Conservation (phyloP, 441 rosid genomes). For the Erodium chrysanthum region DNA sequence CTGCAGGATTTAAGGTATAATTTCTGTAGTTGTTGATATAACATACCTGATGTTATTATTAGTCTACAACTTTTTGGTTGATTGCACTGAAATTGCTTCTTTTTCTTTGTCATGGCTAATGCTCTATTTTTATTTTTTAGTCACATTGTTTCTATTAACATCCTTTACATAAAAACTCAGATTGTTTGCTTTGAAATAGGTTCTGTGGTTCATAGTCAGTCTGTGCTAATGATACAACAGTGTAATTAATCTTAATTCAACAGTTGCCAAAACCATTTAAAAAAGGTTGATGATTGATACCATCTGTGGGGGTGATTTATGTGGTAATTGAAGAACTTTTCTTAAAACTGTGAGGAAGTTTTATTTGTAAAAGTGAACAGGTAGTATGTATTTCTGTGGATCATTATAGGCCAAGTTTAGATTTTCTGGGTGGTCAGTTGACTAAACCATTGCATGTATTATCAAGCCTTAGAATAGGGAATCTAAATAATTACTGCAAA, state of each 20-base stretch:
- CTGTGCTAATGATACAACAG: background rate
- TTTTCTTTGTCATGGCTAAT: slow-evolving; percentile 1
- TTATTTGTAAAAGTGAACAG: background rate
- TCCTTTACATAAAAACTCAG: background rate
- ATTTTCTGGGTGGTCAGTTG: slow-evolving; percentile 5
- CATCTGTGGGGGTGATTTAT: background rate
- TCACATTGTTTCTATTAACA: background rate
- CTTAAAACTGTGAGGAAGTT: background rate
- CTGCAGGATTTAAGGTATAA: slow-evolving; percentile 89
- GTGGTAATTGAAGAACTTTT: background rate
- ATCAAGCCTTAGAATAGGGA: background rate
- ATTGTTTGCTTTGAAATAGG: background rate
- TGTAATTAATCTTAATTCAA: background rate
- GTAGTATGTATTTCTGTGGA: slow-evolving; percentile 1
- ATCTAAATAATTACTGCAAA: background rate
- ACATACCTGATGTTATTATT: background rate
- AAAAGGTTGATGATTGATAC: background rate
- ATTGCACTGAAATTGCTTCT: slow-evolving; percentile 5
- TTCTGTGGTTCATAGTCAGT: background rate
- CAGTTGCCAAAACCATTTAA: background rate
- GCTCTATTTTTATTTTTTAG: background rate
- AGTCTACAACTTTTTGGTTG: background rate
- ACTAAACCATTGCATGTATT: background rate
- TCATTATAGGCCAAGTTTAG: background rate
- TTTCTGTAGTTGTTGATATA: slow-evolving; percentile 10